Conservation (phyloP, 192 early-diverging fungal genomes). For the Mortierella alpina region DNA sequence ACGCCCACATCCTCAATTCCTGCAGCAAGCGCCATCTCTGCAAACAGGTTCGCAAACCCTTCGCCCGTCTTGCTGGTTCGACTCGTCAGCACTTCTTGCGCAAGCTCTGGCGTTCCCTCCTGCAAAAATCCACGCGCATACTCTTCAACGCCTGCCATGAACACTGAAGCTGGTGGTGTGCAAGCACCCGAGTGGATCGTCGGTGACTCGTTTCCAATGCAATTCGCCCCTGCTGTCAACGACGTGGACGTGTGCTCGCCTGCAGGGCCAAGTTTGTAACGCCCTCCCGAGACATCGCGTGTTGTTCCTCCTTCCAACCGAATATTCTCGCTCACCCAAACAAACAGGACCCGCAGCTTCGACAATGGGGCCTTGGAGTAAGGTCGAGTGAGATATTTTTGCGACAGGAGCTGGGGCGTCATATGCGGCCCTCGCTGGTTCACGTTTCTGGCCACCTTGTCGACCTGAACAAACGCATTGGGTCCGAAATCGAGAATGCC, state of each 20-base stretch:
- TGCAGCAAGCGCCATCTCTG: slow-evolving; percentile 64
- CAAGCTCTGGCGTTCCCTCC: slow-evolving; percentile 54
- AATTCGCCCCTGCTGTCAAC: not conserved
- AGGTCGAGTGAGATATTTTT: slow-evolving; percentile 74
- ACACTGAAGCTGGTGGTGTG: slow-evolving; percentile 8
- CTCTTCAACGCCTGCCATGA: slow-evolving; percentile 37
- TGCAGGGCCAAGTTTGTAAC: slow-evolving; percentile 37
- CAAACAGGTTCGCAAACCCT: slow-evolving; percentile 64
- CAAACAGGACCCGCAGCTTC: slow-evolving; percentile 72
- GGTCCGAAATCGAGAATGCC: slow-evolving; percentile 25
- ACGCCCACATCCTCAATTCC: slow-evolving; percentile 59
- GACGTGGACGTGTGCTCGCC: slow-evolving; percentile 19
- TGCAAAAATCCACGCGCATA: slow-evolving; percentile 34
- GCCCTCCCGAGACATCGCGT: slow-evolving; percentile 46
- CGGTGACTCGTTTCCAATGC: not conserved
- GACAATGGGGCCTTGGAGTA: slow-evolving; percentile 66
- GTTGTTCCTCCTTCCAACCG: slow-evolving; percentile 39
- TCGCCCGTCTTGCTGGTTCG: slow-evolving; percentile 56
- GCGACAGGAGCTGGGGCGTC: slow-evolving; percentile 69
- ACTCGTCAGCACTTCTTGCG: slow-evolving; percentile 52
- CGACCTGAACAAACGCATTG: slow-evolving; percentile 67
- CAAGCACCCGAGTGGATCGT: slow-evolving; percentile 6
- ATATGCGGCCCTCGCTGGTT: slow-evolving; percentile 67
- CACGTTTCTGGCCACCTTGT: slow-evolving; percentile 73
- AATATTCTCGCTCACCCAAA: slow-evolving; percentile 79